Conservation (phyloP, 2,329 filamentous ascomycete genomes). For the Trichophyton mentagrophytes region DNA sequence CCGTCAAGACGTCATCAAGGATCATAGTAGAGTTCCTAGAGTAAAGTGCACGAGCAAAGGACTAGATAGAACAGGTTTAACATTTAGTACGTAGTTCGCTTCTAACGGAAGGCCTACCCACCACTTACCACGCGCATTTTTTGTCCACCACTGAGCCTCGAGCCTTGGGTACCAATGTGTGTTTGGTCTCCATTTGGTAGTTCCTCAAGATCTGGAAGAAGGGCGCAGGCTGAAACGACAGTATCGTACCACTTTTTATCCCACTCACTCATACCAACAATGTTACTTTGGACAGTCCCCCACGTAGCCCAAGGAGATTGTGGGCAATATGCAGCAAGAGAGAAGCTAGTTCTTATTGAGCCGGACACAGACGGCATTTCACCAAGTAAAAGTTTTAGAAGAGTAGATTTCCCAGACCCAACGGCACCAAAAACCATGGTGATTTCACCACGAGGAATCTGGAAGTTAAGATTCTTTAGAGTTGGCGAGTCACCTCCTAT, state of each 20-base stretch:
- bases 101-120: no score
- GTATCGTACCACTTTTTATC: slow-evolving; percentile 44
- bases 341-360: not conserved
- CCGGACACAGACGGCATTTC: not conserved
- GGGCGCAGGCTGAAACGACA: slow-evolving; percentile 53
- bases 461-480: slow-evolving; percentile 2
- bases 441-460: slow-evolving; percentile 1
- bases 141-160: slow-evolving; percentile 49
- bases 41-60: slow-evolving; percentile 1
- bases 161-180: slow-evolving; percentile 49
- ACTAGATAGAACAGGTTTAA: not conserved
- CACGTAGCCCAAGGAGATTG: slow-evolving; percentile 1
- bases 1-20: slow-evolving; percentile 1
- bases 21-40: not conserved
- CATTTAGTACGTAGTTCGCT: no score
- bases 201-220: slow-evolving; percentile 48
- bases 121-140: slow-evolving; percentile 55
- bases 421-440: slow-evolving; percentile 10
- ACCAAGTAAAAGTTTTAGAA: slow-evolving; percentile 4
- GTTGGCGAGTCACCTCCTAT: not conserved
- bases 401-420: slow-evolving; percentile 11
- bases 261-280: slow-evolving; percentile 50
- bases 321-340: not conserved
- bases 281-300: slow-evolving; percentile 6
- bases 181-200: slow-evolving; percentile 54